Evolutionary conservation across 345 rosid genomes (phyloP), one percentile per base, ranked within the genome.

Genomic region (Populus alba): DNA sequence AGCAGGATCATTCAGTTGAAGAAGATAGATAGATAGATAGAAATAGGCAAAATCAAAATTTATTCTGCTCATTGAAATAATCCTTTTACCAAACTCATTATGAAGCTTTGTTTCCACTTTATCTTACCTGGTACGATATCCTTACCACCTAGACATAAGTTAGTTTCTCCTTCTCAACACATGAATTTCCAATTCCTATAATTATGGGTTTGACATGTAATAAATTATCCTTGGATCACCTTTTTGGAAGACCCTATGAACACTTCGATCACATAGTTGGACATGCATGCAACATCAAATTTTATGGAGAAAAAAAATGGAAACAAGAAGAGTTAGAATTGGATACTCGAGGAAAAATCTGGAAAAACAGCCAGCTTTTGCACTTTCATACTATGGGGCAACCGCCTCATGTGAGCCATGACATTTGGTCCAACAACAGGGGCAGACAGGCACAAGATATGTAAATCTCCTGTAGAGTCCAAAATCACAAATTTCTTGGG

Each of bases 361-460:
- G 94, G 94, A 77, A 86, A 77, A 82, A 88, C 77, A 73, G 93
- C 91, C 85, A 91, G 75, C 79, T 87, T 91, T 53, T 88, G 96
- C 83, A 91, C 94, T 80, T 88, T 90, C 89, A 85, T 87, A 68
- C 82, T 72, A 74, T 75, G 87, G 79, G 93, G 91, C 80, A 91
- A 80, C 67, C 71, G 89, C 83, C 82, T 86, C 83, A 90, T 81
- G 62, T 82, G 78, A 84, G 82, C 81, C 67, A 77, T 74, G 76
- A 88, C 70, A 68, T 77, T 86, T 67, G 89, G 77, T 77, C 88
- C 90, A 68, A 73, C 62, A 71, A 61, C 39, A 53, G 82, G 57
- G 53, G 73, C 81, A 76, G 86, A 80, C 80, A 90, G 83, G 66
- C 75, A 81, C 85, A 93, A 79, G 51, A 90, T 69, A 78, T 86